Conservation (phyloP, 768 basidiomycete species). For the Amanita fuliginea region DNA sequence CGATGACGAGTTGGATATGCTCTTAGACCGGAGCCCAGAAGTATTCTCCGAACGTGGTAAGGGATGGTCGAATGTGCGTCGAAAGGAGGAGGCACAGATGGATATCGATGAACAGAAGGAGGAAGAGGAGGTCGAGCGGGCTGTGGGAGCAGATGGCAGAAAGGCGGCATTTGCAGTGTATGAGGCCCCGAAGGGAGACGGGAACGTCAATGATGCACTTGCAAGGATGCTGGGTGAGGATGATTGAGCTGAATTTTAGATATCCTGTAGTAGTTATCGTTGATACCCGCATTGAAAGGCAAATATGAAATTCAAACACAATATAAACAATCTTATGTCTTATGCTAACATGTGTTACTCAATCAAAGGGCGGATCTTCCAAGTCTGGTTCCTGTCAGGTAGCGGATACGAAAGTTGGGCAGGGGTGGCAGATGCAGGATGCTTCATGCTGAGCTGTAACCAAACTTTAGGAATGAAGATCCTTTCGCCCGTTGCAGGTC, state of each 20-base stretch:
- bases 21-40: conserved; percentile 70
- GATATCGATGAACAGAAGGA: conserved; percentile 8
- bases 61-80: conserved; percentile 56
- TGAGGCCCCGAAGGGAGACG: conserved; percentile 50
- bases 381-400: too few species aligned
- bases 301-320: too few species aligned
- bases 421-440: too few species aligned
- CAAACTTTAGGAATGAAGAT: too few species aligned
- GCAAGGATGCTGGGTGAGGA: conserved; percentile 49
- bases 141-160: conserved; percentile 14
- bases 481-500: too few species aligned
- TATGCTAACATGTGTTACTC: too few species aligned
- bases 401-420: too few species aligned
- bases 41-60: conserved; percentile 62
- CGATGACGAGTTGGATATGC: conserved; percentile 67
- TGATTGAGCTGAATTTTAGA: conserved; percentile 2
- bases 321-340: too few species aligned
- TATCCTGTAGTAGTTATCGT: neutral
- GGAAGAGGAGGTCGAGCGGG: conserved; percentile 10
- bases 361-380: too few species aligned
- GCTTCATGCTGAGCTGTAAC: too few species aligned
- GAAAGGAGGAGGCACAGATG: conserved; percentile 6
- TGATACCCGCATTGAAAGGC: too few species aligned
- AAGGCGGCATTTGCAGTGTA: conserved; percentile 71
- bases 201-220: conserved; percentile 44